These are phyloP conservation scores for Erigeron canadensis DNA, from an alignment of 129 eudicot species.

Conservation along the genomic window DNA sequence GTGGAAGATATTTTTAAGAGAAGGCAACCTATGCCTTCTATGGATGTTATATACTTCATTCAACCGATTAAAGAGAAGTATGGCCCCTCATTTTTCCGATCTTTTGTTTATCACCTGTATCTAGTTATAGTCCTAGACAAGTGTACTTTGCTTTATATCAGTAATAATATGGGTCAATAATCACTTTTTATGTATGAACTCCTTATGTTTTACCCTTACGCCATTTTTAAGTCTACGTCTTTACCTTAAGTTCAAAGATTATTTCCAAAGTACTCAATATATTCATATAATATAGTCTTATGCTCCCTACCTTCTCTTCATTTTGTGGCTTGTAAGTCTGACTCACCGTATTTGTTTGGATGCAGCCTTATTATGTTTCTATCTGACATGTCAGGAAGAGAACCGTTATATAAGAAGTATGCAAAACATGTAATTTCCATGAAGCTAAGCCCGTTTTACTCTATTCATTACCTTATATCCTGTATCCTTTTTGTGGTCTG, in stretches of 20 bases:
- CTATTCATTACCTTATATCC: conserved; percentile 1
- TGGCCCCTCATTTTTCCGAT: neutral
- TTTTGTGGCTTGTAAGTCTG: conserved; percentile 9
- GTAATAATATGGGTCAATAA: neutral
- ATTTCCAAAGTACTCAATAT: neutral
- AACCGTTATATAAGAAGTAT: conserved; percentile 87
- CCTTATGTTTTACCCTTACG: neutral
- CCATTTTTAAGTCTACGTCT: conserved; percentile 6
- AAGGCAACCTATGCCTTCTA: conserved; percentile 89
- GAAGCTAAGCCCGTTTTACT: conserved; percentile 8
- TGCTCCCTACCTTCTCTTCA: neutral
- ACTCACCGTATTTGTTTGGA: conserved; percentile 16
- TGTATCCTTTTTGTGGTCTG: conserved; percentile 10
- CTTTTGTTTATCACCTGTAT: conserved; percentile 1
- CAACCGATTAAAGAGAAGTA: conserved; percentile 96
- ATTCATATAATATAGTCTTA: too few relatives aligned
- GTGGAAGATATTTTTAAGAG: conserved; percentile 95
- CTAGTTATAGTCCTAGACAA: conserved; percentile 12
- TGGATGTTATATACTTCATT: conserved; percentile 89
- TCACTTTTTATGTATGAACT: neutral
- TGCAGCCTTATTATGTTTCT: conserved; percentile 93
- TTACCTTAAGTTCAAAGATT: conserved; percentile 14
- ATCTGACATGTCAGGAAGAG: conserved; percentile 99
- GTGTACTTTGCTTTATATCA: conserved; percentile 11
- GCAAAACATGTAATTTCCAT: conserved; percentile 23